phyloP scores from a whole-genome alignment of 2,329 filamentous ascomycete genomes.

The Talaromyces sp. region DNA sequence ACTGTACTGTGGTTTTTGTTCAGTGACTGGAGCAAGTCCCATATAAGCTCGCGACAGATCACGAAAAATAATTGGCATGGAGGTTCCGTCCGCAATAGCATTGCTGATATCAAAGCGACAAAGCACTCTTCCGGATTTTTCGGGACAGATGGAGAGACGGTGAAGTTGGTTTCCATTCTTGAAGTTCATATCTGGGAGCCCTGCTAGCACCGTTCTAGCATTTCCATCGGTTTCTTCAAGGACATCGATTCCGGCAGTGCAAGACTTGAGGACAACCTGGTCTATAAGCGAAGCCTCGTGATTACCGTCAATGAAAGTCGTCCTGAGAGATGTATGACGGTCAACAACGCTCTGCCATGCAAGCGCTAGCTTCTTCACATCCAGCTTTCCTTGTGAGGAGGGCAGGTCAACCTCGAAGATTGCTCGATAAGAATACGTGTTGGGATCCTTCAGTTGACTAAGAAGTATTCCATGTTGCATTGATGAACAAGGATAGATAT shows the following conservation, averaged over 20 bases:
- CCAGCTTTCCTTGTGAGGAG: conserved; percentile 7
- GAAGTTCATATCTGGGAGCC: conserved; percentile 3
- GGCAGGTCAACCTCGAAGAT: conserved; percentile 16
- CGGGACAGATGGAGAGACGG: conserved; percentile 34
- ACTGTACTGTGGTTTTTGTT: conserved; percentile 7
- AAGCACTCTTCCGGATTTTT: conserved; percentile 26
- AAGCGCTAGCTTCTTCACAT: conserved; percentile 13
- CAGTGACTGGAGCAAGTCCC: background rate
- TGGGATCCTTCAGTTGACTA: conserved; percentile 20
- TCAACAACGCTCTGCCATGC: conserved; percentile 19
- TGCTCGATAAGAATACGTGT: conserved; percentile 17
- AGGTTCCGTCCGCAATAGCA: conserved; percentile 43
- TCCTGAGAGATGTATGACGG: conserved; percentile 17
- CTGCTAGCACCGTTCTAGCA: background rate
- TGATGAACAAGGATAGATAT: conserved; percentile 22
- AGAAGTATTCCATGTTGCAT: conserved; percentile 24
- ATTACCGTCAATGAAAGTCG: conserved; percentile 15
- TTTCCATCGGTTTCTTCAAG: background rate
- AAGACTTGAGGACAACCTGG: conserved; percentile 14
- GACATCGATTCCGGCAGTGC: background rate
- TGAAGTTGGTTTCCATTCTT: conserved; percentile 30
- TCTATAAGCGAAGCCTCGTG: conserved; percentile 15
- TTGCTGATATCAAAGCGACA: conserved; percentile 44
- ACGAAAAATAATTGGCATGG: conserved; percentile 39
- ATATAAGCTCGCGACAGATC: conserved; percentile 38